Evolutionary conservation across 495 filamentous ascomycete species (phyloP).

Genomic region (Hypoxylon crocopeplum): DNA sequence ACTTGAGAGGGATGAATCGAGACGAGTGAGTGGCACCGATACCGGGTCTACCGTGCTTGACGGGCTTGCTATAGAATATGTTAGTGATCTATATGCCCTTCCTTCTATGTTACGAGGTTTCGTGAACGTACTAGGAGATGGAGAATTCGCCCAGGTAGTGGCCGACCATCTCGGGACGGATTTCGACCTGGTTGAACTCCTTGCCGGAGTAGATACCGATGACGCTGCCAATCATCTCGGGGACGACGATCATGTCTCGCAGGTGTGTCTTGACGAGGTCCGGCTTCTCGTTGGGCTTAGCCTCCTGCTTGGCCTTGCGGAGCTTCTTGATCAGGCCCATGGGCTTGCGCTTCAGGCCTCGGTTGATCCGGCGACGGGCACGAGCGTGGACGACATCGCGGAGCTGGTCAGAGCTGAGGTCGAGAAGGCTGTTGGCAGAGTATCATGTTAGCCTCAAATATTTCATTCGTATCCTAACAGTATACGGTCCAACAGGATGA

Average conservation of each 20-base stretch:
- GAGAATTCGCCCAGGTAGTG: conserved; percentile 99
- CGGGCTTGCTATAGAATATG: conserved; percentile 80
- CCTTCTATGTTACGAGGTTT: neutral
- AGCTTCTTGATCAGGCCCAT: conserved; percentile 99
- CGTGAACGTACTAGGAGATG: conserved; percentile 89
- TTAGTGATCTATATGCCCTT: conserved; percentile 36
- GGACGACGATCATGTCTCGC: conserved; percentile 99
- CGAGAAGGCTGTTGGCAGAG: conserved; percentile 70
- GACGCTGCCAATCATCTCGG: conserved; percentile 98
- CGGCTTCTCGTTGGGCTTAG: conserved; percentile 97
- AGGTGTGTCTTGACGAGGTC: conserved; percentile 99
- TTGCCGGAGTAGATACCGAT: conserved; percentile 99
- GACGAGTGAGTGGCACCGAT: conserved; percentile 99
- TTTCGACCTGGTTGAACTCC: conserved; percentile 99
- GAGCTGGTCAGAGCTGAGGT: conserved; percentile 97
- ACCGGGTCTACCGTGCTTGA: conserved; percentile 99
- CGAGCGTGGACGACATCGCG: conserved; percentile 99
- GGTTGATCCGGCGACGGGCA: conserved; percentile 98
- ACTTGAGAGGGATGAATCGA: conserved; percentile 53
- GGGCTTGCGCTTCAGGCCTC: conserved; percentile 98
- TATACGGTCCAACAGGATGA: neutral
- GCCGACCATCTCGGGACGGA: conserved; percentile 99
- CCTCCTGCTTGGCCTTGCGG: conserved; percentile 99
- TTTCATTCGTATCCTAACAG: conserved; percentile 12
- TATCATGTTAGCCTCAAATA: conserved; percentile 41